These are phyloP conservation scores for Thelonectria rubi DNA, from an alignment of 2,329 filamentous ascomycete genomes.

Conservation along the genomic window DNA sequence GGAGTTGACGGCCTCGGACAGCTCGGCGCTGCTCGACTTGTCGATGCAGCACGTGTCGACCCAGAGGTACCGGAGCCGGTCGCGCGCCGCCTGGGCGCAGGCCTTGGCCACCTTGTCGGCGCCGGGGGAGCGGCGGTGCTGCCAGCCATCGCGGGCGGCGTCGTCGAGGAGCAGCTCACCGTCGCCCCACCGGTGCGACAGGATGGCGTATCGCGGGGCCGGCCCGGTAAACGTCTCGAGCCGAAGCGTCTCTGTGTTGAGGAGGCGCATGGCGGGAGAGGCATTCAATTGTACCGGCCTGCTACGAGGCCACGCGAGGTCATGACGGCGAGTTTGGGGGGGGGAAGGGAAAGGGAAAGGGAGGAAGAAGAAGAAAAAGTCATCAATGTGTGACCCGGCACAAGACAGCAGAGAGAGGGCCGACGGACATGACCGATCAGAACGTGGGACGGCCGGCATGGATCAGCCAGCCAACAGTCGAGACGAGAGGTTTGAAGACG, in stretches of 20 bases:
- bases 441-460: not conserved
- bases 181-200: constrained; percentile 34
- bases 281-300: constrained; percentile 22
- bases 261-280: constrained; percentile 30
- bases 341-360: too few relatives aligned
- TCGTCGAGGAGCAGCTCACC: constrained; percentile 24
- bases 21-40: constrained; percentile 38
- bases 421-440: constrained; percentile 14
- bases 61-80: constrained; percentile 39
- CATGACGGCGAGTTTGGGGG: too few relatives aligned
- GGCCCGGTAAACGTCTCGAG: constrained; percentile 29
- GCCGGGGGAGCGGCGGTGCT: constrained; percentile 25
- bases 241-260: constrained; percentile 24
- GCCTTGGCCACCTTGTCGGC: constrained; percentile 39
- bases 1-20: constrained; percentile 45
- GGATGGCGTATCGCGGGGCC: constrained; percentile 31
- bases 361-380: not conserved
- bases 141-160: constrained; percentile 14
- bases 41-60: constrained; percentile 45
- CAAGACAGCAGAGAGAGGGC: constrained; percentile 1
- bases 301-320: constrained; percentile 9
- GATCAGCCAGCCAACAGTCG: not conserved
- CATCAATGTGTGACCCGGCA: constrained; percentile 17
- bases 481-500: too few relatives aligned
- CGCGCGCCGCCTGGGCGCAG: constrained; percentile 26